A percentile compares a stretch with the other conserved stretches of the same genome.
Evolutionary conservation across 2,329 filamentous ascomycete species (phyloP).

Genomic region (Sordariomycetes sp.): DNA sequence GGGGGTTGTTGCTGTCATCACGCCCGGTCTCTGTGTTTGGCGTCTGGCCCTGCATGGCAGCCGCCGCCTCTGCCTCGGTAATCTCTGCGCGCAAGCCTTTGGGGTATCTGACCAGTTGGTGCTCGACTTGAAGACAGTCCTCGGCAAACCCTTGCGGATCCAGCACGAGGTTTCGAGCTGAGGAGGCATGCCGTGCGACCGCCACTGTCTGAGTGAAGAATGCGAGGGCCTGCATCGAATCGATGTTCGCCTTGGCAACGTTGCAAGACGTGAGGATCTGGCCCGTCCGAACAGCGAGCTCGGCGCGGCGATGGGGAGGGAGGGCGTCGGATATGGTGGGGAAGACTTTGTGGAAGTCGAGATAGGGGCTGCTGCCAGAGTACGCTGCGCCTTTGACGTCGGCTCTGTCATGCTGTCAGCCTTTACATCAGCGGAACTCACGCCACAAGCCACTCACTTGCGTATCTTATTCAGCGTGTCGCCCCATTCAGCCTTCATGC

Average conservation of each 20-base stretch:
- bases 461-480: slow-evolving; percentile 15
- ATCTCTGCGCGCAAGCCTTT: slow-evolving; percentile 12
- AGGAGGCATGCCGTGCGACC: slow-evolving; percentile 8
- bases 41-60: background rate
- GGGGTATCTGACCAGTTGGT: slow-evolving; percentile 16
- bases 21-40: background rate
- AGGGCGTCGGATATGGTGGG: slow-evolving; percentile 14
- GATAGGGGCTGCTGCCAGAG: slow-evolving; percentile 19
- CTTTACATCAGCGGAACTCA: too few species aligned
- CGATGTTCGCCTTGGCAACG: slow-evolving; percentile 12
- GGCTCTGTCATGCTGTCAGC: too few species aligned
- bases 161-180: slow-evolving; percentile 8
- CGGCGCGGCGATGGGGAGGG: slow-evolving; percentile 6
- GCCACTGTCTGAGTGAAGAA: slow-evolving; percentile 14
- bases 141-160: slow-evolving; percentile 21
- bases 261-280: slow-evolving; percentile 12
- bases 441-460: too few species aligned
- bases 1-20: slow-evolving; percentile 5
- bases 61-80: background rate
- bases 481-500: slow-evolving; percentile 9
- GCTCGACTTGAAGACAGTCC: slow-evolving; percentile 18
- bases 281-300: slow-evolving; percentile 7
- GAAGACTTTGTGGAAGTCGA: slow-evolving; percentile 17
- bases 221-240: slow-evolving; percentile 14
- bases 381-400: slow-evolving; percentile 24